Evolutionary conservation across 164 flowering plant genomes (phyloP).

Genomic region (Umbellularia californica): DNA sequence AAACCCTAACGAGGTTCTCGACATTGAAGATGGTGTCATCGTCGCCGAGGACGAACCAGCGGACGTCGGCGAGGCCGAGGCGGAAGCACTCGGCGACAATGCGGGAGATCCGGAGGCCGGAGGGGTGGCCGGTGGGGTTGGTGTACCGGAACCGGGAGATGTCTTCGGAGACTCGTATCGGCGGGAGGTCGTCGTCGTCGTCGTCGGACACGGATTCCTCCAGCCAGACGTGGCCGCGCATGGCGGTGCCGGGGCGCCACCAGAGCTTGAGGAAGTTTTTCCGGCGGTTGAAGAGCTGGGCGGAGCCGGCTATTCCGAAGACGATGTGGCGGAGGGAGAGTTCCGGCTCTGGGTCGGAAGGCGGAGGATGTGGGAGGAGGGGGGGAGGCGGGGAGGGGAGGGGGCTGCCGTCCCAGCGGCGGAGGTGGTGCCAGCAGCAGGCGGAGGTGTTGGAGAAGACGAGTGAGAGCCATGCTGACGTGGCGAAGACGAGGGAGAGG

Average conservation of each 20-base stretch:
- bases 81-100: conserved; percentile 45
- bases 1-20: conserved; percentile 48
- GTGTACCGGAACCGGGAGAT: conserved; percentile 59
- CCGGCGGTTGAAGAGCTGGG: conserved; percentile 51
- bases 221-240: conserved; percentile 67
- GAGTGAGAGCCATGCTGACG: conserved; percentile 52
- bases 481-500: conserved; percentile 40
- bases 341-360: conserved; percentile 11
- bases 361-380: conserved; percentile 25
- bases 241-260: conserved; percentile 47
- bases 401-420: conserved; percentile 34
- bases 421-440: conserved; percentile 31
- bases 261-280: conserved; percentile 53
- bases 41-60: conserved; percentile 63
- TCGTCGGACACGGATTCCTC: conserved; percentile 31
- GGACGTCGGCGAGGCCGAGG: conserved; percentile 39
- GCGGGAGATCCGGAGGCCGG: conserved; percentile 57
- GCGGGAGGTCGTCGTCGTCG: conserved; percentile 33
- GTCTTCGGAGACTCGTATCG: conserved; percentile 52
- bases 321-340: conserved; percentile 40
- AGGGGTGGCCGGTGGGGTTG: conserved; percentile 59
- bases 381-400: neutral
- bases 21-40: conserved; percentile 57
- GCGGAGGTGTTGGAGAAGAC: conserved; percentile 41
- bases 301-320: conserved; percentile 63